These are phyloP conservation scores for Epichloe festucae DNA, from an alignment of 2,329 filamentous ascomycete species.

Conservation along the genomic window DNA sequence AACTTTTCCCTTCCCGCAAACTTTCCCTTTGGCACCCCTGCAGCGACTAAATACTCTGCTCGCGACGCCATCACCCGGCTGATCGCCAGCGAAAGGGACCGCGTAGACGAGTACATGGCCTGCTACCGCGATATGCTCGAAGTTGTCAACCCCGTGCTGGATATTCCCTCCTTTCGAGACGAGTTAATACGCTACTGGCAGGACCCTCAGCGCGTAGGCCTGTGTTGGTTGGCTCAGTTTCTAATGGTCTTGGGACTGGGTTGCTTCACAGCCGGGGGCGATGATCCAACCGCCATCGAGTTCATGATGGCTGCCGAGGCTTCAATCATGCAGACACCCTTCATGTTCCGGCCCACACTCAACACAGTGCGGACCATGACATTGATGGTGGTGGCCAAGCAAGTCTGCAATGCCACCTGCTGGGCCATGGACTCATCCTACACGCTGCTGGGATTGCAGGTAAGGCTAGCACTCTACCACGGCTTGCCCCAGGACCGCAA, in stretches of 20 bases:
- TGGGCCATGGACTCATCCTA: slow-evolving; percentile 24
- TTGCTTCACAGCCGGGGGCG: slow-evolving; percentile 18
- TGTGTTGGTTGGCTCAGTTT: slow-evolving; percentile 22
- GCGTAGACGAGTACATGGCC: slow-evolving; percentile 15
- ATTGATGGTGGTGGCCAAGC: slow-evolving; percentile 23
- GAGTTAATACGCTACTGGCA: slow-evolving; percentile 21
- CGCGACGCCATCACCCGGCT: slow-evolving; percentile 19
- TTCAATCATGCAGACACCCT: slow-evolving; percentile 24
- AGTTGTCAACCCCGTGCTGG: slow-evolving; percentile 22
- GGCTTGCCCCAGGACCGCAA: slow-evolving; percentile 20
- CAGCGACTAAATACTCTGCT: slow-evolving; percentile 19
- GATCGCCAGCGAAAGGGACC: slow-evolving; percentile 15
- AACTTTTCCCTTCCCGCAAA: slow-evolving; percentile 23
- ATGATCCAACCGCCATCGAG: slow-evolving; percentile 20
- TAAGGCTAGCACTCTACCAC: slow-evolving; percentile 21
- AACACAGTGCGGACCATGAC: slow-evolving; percentile 18
- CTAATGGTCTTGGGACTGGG: slow-evolving; percentile 24
- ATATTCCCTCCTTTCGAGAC: slow-evolving; percentile 15
- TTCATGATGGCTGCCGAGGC: slow-evolving; percentile 25
- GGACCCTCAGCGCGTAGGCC: slow-evolving; percentile 15
- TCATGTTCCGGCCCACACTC: slow-evolving; percentile 24
- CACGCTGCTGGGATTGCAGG: slow-evolving; percentile 21
- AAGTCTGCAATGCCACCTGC: slow-evolving; percentile 24
- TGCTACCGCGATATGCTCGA: slow-evolving; percentile 20
- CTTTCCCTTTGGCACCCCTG: slow-evolving; percentile 25